These are phyloP conservation scores for Phoma herbarum DNA, from an alignment of 2,329 filamentous ascomycete genomes.

Conservation along the genomic window DNA sequence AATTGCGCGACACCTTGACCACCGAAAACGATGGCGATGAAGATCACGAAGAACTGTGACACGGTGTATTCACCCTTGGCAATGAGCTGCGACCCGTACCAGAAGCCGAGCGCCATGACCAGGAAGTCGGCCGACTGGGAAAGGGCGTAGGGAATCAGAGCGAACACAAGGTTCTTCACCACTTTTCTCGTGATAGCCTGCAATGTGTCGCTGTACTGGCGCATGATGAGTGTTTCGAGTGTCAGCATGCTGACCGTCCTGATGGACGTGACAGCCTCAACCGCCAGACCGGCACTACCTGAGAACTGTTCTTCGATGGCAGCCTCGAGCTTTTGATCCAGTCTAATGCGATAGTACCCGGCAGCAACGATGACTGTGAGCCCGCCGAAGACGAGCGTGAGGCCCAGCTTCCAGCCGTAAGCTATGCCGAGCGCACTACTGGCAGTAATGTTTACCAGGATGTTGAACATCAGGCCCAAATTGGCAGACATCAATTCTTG, in stretches of 20 bases:
- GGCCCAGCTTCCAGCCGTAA: slow-evolving; percentile 75
- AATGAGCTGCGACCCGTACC: slow-evolving; percentile 17
- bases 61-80: slow-evolving; percentile 4
- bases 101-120: slow-evolving; percentile 17
- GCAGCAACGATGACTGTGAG: slow-evolving; percentile 78
- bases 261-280: slow-evolving; percentile 18
- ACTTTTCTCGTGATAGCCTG: slow-evolving; percentile 2
- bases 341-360: slow-evolving; percentile 69
- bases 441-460: slow-evolving; percentile 76
- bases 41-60: slow-evolving; percentile 17
- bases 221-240: slow-evolving; percentile 9
- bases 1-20: slow-evolving; percentile 17
- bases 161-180: slow-evolving; percentile 7
- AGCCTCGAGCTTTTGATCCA: slow-evolving; percentile 20
- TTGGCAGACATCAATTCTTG: slow-evolving; percentile 72
- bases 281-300: slow-evolving; percentile 11
- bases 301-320: slow-evolving; percentile 14
- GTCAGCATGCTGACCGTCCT: slow-evolving; percentile 20
- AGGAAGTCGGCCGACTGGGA: slow-evolving; percentile 14
- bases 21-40: slow-evolving; percentile 20
- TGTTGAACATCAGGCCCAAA: slow-evolving; percentile 82
- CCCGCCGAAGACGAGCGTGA: slow-evolving; percentile 76
- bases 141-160: slow-evolving; percentile 14
- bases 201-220: slow-evolving; percentile 5
- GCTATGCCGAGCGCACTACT: slow-evolving; percentile 61